A percentile compares a stretch with the other conserved stretches of the same genome.
These are phyloP conservation scores for Cercospora sp. DNA, from an alignment of 2,329 filamentous ascomycete species.

Conservation along the genomic window DNA sequence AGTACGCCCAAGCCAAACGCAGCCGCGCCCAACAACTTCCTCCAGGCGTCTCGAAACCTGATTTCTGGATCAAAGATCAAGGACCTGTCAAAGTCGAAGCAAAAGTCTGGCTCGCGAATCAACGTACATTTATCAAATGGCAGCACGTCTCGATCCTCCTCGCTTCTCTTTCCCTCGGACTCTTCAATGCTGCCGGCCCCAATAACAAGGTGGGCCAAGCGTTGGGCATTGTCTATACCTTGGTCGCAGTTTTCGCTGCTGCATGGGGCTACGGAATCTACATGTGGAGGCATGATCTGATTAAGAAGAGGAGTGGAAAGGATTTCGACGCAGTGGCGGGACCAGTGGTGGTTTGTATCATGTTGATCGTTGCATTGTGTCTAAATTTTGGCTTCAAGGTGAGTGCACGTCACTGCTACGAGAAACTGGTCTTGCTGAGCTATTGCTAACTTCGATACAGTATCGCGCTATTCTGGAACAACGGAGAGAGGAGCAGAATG, in stretches of 20 bases:
- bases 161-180: slow-evolving; percentile 74
- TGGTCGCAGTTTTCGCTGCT: slow-evolving; percentile 78
- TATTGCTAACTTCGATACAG: background rate
- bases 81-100: slow-evolving; percentile 91
- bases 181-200: slow-evolving; percentile 84
- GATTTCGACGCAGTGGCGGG: slow-evolving; percentile 90
- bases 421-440: background rate
- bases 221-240: slow-evolving; percentile 80
- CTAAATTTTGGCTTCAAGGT: slow-evolving; percentile 84
- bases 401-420: background rate
- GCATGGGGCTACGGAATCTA: slow-evolving; percentile 87
- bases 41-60: slow-evolving; percentile 82
- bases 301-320: slow-evolving; percentile 79
- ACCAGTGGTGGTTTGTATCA: slow-evolving; percentile 77
- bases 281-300: slow-evolving; percentile 72
- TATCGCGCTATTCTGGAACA: background rate
- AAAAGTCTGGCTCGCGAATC: slow-evolving; percentile 98
- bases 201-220: slow-evolving; percentile 70
- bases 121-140: slow-evolving; percentile 98
- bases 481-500: background rate
- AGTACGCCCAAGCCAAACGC: slow-evolving; percentile 62
- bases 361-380: slow-evolving; percentile 73
- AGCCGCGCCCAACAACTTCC: slow-evolving; percentile 60
- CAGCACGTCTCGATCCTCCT: slow-evolving; percentile 91
- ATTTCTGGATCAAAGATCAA: slow-evolving; percentile 88